Conservation (phyloP, 2,329 filamentous ascomycete species). For the Nigrograna mackinnonii region DNA sequence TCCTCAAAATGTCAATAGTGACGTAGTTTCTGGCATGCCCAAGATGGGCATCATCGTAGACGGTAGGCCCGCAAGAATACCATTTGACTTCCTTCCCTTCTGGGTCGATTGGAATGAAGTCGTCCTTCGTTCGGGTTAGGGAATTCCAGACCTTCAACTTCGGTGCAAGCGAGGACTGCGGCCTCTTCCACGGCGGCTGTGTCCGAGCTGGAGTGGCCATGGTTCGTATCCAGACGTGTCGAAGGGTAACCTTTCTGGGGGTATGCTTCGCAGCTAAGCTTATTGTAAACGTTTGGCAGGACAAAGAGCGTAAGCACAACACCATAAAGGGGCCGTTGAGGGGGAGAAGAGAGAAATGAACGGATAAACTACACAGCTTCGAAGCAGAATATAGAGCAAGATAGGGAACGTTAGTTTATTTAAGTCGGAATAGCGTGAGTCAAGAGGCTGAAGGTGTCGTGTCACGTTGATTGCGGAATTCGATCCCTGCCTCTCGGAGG, state of each 20-base stretch:
- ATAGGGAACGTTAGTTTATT: no score
- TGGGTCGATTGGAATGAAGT: constrained; percentile 73
- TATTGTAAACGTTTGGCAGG: constrained; percentile 25
- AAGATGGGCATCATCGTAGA: constrained; percentile 80
- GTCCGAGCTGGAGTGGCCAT: constrained; percentile 40
- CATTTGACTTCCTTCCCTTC: constrained; percentile 72
- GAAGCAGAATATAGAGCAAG: no score
- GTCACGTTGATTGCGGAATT: constrained; percentile 23
- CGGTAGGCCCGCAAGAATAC: constrained; percentile 90
- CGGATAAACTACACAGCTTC: no score
- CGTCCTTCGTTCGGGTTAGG: constrained; percentile 72
- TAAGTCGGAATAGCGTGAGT: no score
- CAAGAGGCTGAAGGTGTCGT: constrained; percentile 18
- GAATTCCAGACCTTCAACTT: constrained; percentile 78
- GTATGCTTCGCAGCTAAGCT: constrained; percentile 7
- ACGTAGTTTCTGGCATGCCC: constrained; percentile 91
- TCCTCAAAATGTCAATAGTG: constrained; percentile 82
- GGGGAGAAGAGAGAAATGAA: constrained; percentile 19
- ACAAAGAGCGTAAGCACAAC: constrained; percentile 26
- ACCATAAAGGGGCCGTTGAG: constrained; percentile 33
- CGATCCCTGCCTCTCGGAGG: constrained; percentile 3
- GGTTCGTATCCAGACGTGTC: constrained; percentile 16
- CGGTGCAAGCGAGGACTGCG: constrained; percentile 48
- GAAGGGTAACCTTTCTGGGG: constrained; percentile 15
- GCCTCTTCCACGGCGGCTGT: constrained; percentile 44